These are phyloP conservation scores for Candolleomyces aberdarensis DNA, from an alignment of 768 basidiomycete species.

Conservation along the genomic window DNA sequence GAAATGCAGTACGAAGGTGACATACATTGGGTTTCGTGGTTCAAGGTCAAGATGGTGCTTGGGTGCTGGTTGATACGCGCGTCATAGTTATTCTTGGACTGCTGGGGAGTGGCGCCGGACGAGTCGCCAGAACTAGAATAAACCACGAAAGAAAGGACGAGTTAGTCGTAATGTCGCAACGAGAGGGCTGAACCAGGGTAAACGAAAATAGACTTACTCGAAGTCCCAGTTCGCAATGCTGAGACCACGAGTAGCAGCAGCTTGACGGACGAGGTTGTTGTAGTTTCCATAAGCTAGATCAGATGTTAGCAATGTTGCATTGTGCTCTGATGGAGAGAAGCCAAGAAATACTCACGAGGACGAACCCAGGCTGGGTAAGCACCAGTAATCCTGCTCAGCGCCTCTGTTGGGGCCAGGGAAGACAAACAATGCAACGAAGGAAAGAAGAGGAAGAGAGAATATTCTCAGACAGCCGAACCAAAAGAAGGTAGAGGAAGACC, in stretches of 20 bases:
- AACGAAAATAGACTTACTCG: conserved; percentile 23
- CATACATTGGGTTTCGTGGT: conserved; percentile 39
- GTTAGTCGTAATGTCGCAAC: neutral
- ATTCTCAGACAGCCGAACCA: neutral
- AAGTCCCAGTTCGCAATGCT: conserved; percentile 36
- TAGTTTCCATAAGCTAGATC: conserved; percentile 37
- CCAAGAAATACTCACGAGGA: conserved; percentile 25
- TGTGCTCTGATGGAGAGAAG: neutral
- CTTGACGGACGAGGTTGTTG: conserved; percentile 33
- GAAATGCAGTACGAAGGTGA: neutral
- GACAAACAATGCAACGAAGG: neutral
- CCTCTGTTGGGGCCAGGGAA: conserved; percentile 21
- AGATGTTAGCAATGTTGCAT: neutral
- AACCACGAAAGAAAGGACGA: neutral
- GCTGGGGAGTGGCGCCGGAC: conserved; percentile 26
- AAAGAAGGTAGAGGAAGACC: conserved; percentile 4
- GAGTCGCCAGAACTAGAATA: conserved; percentile 35
- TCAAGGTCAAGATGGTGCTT: conserved; percentile 35
- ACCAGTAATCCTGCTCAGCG: conserved; percentile 30
- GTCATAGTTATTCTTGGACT: conserved; percentile 31
- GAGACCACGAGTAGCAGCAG: conserved; percentile 29
- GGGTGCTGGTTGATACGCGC: conserved; percentile 25
- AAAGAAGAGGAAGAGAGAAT: neutral
- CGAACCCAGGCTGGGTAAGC: conserved; percentile 37
- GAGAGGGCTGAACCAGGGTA: too few species aligned